phyloP scores from a whole-genome alignment of 2,329 filamentous ascomycete genomes.

The Pseudogymnoascus pannorum region DNA sequence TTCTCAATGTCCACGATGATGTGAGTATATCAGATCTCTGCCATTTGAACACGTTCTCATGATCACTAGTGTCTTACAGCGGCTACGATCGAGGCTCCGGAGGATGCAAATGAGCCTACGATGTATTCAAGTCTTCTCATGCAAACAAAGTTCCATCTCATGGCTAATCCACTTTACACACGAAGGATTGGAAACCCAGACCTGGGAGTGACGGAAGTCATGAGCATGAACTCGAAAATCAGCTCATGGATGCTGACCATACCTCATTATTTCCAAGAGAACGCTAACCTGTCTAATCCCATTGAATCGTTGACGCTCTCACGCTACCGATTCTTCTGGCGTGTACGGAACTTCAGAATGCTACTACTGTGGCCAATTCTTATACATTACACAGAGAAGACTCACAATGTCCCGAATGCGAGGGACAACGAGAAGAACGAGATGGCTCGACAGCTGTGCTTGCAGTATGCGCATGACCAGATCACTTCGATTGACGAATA shows the following conservation, averaged over 20 bases:
- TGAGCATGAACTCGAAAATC: neutral
- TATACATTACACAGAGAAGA: neutral
- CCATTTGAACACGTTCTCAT: neutral
- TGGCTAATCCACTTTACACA: neutral
- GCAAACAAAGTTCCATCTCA: neutral
- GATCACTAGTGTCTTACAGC: neutral
- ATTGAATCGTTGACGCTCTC: neutral
- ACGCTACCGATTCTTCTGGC: neutral
- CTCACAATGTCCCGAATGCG: neutral
- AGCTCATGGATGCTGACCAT: neutral
- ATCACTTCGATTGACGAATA: neutral
- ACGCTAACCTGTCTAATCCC: neutral
- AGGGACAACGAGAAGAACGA: neutral
- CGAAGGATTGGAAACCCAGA: neutral
- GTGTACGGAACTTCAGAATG: neutral
- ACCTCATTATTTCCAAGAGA: neutral
- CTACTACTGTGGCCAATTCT: neutral
- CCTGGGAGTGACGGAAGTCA: neutral
- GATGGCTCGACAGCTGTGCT: neutral
- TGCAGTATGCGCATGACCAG: neutral
- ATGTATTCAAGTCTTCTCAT: neutral
- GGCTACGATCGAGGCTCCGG: neutral
- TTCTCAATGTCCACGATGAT: neutral
- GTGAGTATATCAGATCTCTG: neutral
- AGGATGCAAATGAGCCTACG: neutral